Conservation (phyloP, 331 rosid species). For the Rosa hybrid region DNA sequence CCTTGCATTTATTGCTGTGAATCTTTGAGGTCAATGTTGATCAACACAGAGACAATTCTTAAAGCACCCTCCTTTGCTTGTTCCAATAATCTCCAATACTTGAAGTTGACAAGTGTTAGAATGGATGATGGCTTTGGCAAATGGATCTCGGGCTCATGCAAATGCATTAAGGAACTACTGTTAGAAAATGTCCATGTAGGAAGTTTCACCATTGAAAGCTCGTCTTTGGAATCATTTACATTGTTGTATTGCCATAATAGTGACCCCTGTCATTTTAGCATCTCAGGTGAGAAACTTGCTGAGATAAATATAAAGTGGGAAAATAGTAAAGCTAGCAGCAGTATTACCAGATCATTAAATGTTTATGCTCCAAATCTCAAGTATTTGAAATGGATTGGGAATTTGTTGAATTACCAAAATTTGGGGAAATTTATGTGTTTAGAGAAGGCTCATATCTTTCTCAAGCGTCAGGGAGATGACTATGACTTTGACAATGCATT, state of each 20-base stretch:
- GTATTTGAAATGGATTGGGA: conserved; percentile 1
- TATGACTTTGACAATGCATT: neutral
- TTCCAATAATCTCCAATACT: neutral
- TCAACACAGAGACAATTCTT: neutral
- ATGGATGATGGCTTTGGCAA: too few relatives aligned
- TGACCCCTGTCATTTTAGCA: neutral
- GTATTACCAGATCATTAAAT: neutral
- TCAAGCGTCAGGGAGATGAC: neutral
- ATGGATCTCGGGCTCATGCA: neutral
- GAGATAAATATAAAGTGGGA: neutral
- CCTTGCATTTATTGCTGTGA: neutral
- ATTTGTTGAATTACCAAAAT: neutral
- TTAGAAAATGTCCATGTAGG: neutral
- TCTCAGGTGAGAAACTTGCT: neutral
- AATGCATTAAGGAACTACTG: neutral
- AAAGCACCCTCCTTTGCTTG: neutral
- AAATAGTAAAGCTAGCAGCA: neutral
- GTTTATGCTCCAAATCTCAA: neutral
- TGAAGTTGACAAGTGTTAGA: neutral
- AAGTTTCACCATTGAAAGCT: neutral
- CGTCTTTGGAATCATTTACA: neutral
- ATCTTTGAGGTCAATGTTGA: neutral
- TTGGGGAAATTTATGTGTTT: conserved; percentile 1
- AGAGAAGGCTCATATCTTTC: neutral
- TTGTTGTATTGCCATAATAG: neutral